Evolutionary conservation across 2,329 filamentous ascomycete genomes (phyloP), one percentile per base, ranked within the genome.

Genomic region (Ceratocystis ficicola): DNA sequence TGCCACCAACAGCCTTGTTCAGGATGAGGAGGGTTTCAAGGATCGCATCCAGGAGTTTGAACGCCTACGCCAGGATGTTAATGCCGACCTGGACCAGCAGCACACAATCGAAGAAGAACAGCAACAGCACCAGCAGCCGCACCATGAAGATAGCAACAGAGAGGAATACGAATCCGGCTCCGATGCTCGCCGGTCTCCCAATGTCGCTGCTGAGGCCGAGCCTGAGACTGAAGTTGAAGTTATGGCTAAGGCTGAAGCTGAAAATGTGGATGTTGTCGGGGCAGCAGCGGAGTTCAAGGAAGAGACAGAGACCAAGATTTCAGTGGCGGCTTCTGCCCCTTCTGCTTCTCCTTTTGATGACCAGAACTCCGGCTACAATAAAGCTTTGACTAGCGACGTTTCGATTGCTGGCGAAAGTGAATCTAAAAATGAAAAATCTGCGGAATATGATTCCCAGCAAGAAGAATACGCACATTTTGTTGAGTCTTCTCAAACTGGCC

Each of bases 1-100:
- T 1, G 74, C 75, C 28, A 76, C 77, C 1, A 77, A 79, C 46
- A 77, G 83, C 66, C 77, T 85, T 5, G 73, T 76, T 65, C 76
- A 79, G 67, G 84, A 87, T 68, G 70, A 76, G 0, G 80, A 85
- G 70, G 84, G 83, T 0, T 86, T 85, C 70, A 80, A 80, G 68
- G 88, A 90, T 60, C 86, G 92, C 59, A 80, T 96, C 22, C 84
- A 88, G 70, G 87, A 96, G 72, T 96, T 96, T 73, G 85, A 95
- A 71, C 83, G 87, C 36, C 77, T 94, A 62, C 83, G 89, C 70
- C 83, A 86, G n/a, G 83, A 89, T 72, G 83, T 87, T 67, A 89
- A 92, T 67, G 28, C 25, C 28, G 22, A 15, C 52, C 52, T 30
- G 28, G 78, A 81, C 17, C 78, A 81, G 63, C 63, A 65, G 41